Conservation (phyloP, 768 basidiomycete species). For the Clavulina sp. region DNA sequence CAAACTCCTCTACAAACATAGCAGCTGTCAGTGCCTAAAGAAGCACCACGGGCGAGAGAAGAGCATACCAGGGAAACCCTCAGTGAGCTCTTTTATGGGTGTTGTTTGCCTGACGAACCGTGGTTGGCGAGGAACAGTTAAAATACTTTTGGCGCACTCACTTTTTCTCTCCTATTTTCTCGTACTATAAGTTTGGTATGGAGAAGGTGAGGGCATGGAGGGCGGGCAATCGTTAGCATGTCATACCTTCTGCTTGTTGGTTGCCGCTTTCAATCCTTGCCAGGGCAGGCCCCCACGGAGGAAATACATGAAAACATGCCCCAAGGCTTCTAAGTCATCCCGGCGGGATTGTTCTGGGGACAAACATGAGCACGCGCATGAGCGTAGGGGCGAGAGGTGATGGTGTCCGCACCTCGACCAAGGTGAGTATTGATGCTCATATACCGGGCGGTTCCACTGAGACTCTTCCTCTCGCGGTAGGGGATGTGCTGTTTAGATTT, state of each 20-base stretch:
- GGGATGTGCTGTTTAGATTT: slow-evolving; percentile 97
- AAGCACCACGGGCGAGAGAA: slow-evolving; percentile 5
- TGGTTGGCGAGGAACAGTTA: too few relatives aligned
- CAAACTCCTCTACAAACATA: slow-evolving; percentile 67
- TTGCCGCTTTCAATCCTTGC: slow-evolving; percentile 98
- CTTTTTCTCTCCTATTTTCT: slow-evolving; percentile 99
- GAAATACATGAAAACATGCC: slow-evolving; percentile 99
- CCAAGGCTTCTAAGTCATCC: slow-evolving; percentile 96
- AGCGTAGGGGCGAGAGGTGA: not conserved
- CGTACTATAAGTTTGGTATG: too few relatives aligned
- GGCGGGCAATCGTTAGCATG: too few relatives aligned
- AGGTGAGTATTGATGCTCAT: slow-evolving; percentile 99
- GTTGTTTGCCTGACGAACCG: too few relatives aligned
- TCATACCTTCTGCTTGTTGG: slow-evolving; percentile 95
- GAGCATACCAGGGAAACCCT: slow-evolving; percentile 74
- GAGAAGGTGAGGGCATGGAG: too few relatives aligned
- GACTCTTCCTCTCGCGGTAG: slow-evolving; percentile 94
- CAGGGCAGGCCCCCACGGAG: slow-evolving; percentile 90
- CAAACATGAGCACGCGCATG: not conserved
- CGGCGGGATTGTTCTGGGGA: slow-evolving; percentile 41
- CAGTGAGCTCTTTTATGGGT: slow-evolving; percentile 90
- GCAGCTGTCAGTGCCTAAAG: not conserved
- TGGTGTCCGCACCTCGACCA: slow-evolving; percentile 68
- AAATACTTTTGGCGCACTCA: too few relatives aligned
- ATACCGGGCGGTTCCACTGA: slow-evolving; percentile 93